These are phyloP conservation scores for Earliella scabrosa DNA, from an alignment of 1,284 basidiomycete species.

Conservation along the genomic window DNA sequence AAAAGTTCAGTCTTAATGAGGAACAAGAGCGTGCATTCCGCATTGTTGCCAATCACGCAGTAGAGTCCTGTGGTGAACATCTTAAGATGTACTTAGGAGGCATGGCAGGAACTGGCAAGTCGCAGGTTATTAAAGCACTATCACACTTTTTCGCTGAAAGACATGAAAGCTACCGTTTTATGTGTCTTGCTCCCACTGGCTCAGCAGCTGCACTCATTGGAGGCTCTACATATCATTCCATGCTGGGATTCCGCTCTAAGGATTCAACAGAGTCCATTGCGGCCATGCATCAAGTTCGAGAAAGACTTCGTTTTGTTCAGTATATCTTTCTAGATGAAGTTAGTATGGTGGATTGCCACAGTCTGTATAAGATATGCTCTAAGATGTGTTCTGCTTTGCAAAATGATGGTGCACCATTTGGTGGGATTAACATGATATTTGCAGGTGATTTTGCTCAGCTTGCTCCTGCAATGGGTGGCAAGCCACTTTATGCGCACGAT, in stretches of 20 bases:
- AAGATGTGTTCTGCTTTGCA: constrained; percentile 3
- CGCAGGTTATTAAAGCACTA: too few relatives aligned
- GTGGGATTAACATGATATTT: constrained; percentile 27
- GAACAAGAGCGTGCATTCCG: too few relatives aligned
- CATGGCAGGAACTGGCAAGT: too few relatives aligned
- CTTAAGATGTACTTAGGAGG: neutral
- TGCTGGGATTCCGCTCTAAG: constrained; percentile 32
- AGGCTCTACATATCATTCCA: constrained; percentile 44
- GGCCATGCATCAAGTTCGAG: constrained; percentile 14
- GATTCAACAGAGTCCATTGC: neutral
- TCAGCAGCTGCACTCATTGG: constrained; percentile 40
- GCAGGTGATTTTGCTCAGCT: neutral
- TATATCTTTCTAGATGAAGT: too few relatives aligned
- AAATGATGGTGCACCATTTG: constrained; percentile 26
- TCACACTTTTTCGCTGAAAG: constrained; percentile 33
- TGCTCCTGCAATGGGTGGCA: neutral
- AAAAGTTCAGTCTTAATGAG: neutral
- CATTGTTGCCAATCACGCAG: neutral
- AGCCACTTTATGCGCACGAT: neutral
- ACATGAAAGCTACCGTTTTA: constrained; percentile 32
- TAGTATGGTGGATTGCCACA: constrained; percentile 41
- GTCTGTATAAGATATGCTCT: constrained; percentile 29
- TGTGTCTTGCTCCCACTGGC: constrained; percentile 42
- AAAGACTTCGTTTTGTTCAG: constrained; percentile 31
- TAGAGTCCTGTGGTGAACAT: neutral